A percentile compares a stretch with the other conserved stretches of the same genome.
Evolutionary conservation across 352 stramenopile genomes (phyloP).

Genomic region (Thalassiosira hispida): DNA sequence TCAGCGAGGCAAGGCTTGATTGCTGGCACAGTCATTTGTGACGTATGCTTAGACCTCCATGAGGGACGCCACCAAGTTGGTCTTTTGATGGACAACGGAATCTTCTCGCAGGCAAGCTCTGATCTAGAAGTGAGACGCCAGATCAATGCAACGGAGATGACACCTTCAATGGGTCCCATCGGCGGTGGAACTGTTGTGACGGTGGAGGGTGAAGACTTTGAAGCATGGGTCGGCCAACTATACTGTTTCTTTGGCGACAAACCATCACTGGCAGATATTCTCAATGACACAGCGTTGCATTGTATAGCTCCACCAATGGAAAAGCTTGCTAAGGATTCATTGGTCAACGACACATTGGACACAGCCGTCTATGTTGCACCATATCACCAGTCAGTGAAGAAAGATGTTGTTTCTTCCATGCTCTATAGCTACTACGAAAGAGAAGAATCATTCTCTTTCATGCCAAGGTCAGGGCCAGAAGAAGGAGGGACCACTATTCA

Average conservation of each 20-base stretch:
- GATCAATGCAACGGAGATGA: slow-evolving; percentile 1
- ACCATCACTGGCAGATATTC: background rate
- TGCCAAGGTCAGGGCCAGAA: slow-evolving; percentile 17
- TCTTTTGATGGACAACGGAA: slow-evolving; percentile 10
- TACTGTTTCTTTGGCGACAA: slow-evolving; percentile 27
- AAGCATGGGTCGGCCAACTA: slow-evolving; percentile 4
- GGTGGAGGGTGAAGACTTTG: slow-evolving; percentile 24
- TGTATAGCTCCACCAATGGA: slow-evolving; percentile 3
- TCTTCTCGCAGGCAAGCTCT: background rate
- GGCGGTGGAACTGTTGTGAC: slow-evolving; percentile 3
- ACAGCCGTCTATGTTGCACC: slow-evolving; percentile 15
- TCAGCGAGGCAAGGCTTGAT: background rate
- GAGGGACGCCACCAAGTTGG: slow-evolving; percentile 15
- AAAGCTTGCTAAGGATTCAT: background rate
- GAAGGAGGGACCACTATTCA: slow-evolving; percentile 25
- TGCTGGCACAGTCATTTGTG: slow-evolving; percentile 15
- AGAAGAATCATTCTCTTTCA: slow-evolving; percentile 14
- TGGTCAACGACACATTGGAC: background rate
- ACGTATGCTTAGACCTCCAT: slow-evolving; percentile 18
- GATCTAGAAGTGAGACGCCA: background rate
- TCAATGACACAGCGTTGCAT: slow-evolving; percentile 19
- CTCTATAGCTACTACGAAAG: slow-evolving; percentile 9
- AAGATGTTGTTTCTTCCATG: background rate
- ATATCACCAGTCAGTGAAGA: background rate
- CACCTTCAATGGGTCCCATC: slow-evolving; percentile 16